Evolutionary conservation across 257 asterid species (phyloP).

Genomic region (Solanum piurae): DNA sequence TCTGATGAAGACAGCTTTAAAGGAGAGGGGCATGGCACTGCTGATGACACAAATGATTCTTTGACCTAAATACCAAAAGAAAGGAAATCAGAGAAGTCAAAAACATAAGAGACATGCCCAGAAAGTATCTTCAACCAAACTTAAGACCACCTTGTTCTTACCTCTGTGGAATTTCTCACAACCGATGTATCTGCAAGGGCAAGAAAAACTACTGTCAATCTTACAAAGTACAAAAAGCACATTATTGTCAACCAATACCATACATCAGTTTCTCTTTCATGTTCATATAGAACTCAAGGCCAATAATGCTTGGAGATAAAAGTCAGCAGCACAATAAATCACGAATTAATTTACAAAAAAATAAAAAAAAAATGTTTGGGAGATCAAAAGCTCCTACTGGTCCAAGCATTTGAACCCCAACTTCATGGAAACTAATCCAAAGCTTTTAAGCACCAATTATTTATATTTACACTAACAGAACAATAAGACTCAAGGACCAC

Average conservation of each 20-base stretch:
- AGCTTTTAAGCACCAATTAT: not conserved
- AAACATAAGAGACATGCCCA: not conserved
- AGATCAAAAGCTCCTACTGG: not conserved
- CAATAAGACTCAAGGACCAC: not conserved
- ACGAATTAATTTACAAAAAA: not conserved
- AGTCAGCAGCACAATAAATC: not conserved
- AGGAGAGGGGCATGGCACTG: constrained; percentile 56
- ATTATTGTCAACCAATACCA: not conserved
- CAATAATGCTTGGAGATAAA: not conserved
- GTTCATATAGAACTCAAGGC: not conserved
- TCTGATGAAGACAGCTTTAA: constrained; percentile 57
- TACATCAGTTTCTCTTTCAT: not conserved
- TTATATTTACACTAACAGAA: not conserved
- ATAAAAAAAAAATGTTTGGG: not conserved
- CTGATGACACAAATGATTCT: constrained; percentile 40
- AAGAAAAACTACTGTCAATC: not conserved
- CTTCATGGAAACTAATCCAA: not conserved
- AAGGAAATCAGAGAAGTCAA: not conserved
- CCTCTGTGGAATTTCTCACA: constrained; percentile 18
- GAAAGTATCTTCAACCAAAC: not conserved
- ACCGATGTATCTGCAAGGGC: constrained; percentile 19
- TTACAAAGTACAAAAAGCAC: not conserved
- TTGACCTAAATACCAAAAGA: constrained; percentile 30
- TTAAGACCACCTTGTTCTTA: not conserved
- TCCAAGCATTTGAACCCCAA: not conserved